Base-by-base conservation (phyloP, 1,284 basidiomycete genomes). In the Boletus sp. region DNA sequence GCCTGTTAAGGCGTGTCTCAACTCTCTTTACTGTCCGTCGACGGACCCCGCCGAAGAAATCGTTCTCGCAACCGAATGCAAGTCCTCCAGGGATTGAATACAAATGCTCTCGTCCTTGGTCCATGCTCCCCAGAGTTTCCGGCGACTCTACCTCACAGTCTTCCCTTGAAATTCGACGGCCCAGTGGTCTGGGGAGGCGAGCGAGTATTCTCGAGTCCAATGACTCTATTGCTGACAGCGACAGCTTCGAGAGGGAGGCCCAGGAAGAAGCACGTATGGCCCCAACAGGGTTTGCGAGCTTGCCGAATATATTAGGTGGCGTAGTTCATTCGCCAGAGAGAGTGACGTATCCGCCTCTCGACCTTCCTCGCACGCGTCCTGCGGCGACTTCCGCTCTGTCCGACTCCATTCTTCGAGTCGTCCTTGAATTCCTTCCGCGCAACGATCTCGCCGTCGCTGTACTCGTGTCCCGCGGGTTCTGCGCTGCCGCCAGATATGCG, bases 111-210 rank as follows among this genome's bases (percentile, higher is more conserved):
- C 40, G 36, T 8, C 51, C 56, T 5, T 41, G 52, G 32, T 14
- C 43, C 9, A 14, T 29, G 3, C 52, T 67, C 29, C 45, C 64
- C 3, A 50, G 64, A 22, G 17, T 51, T 19, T 68, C 65, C 8
- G 58, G 48, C 41, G 50, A 50, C 27, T 52, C 58, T 1, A 60
- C 53, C 4, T 39, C 54, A 8, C 41, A 45, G 7, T 60, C 62
- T 26, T 67, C 66, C n/a, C 64, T 67, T 2, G 62, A 64, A 45
- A 64, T 64, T 23, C 63, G 62, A 27, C 56, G 65, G 13, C 62
- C 62, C 14, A 64, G 66, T n/a, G 62, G 62, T 26, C 37, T 64
- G 7, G 62, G 62, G 23, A 49, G 66, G 38, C 60, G 66, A 7
- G 62, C 62, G 4, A 67, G 61, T 33, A 35, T 62, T 16, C 32